A percentile compares a stretch with the other conserved stretches of the same genome.
phyloP scores from a whole-genome alignment of 768 basidiomycete species.

The Lactarius sanguifluus region DNA sequence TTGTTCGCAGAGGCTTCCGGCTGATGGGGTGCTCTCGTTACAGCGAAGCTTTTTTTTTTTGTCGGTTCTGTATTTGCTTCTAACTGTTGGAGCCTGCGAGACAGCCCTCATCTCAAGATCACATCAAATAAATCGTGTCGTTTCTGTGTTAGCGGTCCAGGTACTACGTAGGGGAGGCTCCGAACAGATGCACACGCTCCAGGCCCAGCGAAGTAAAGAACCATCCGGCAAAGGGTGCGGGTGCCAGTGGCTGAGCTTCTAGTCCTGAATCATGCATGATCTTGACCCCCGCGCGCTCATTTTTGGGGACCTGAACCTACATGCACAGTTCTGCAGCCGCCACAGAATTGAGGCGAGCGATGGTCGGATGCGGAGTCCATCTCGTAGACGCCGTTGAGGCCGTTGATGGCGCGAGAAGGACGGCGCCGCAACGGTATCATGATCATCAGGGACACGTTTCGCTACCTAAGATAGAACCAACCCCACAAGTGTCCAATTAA shows the following conservation, averaged over 20 bases:
- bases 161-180: neutral
- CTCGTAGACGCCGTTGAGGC: neutral
- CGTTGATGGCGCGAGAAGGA: neutral
- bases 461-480: neutral
- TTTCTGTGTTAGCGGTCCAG: neutral
- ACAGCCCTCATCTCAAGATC: neutral
- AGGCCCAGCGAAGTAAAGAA: neutral
- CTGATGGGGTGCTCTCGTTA: neutral
- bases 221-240: neutral
- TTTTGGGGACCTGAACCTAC: neutral
- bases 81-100: neutral
- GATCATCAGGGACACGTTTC: slow-evolving; percentile 10
- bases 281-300: neutral
- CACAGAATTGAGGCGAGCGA: neutral
- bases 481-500: neutral
- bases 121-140: neutral
- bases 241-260: neutral
- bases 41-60: neutral
- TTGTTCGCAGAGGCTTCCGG: slow-evolving; percentile 9
- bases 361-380: neutral
- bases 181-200: neutral
- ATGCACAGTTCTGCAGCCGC: neutral
- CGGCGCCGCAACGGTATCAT: slow-evolving; percentile 11
- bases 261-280: neutral
- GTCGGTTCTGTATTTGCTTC: neutral